Percentiles rank a stretch among this genome's conserved stretches.
phyloP scores from a whole-genome alignment of 1,139 yeast genomes.

The Sugiyamaella xylanicola region DNA sequence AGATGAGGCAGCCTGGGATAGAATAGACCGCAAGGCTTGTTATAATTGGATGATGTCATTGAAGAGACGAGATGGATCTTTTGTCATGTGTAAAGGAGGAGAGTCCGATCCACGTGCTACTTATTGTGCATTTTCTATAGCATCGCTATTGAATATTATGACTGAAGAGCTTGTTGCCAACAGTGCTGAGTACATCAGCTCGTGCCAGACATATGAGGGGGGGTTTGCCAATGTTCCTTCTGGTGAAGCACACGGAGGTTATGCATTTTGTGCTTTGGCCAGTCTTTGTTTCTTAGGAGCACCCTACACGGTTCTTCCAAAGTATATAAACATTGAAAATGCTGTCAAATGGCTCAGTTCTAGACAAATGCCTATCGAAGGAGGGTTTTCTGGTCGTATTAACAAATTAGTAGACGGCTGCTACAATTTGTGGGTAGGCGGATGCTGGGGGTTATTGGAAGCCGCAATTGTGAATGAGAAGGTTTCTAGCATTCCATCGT shows the following conservation, averaged over 20 bases:
- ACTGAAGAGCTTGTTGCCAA: slow-evolving; percentile 62
- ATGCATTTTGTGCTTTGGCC: slow-evolving; percentile 88
- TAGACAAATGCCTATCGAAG: slow-evolving; percentile 73
- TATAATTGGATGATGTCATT: slow-evolving; percentile 67
- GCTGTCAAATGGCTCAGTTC: slow-evolving; percentile 62
- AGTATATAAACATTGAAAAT: slow-evolving; percentile 34
- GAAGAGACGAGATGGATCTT: slow-evolving; percentile 73
- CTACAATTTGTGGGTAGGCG: slow-evolving; percentile 96
- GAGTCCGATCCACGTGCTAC: slow-evolving; percentile 86
- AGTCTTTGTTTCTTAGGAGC: slow-evolving; percentile 56
- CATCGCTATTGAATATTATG: slow-evolving; percentile 63
- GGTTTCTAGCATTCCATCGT: slow-evolving; percentile 21
- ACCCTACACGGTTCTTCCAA: slow-evolving; percentile 37
- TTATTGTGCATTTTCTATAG: slow-evolving; percentile 81
- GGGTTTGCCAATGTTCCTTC: slow-evolving; percentile 84
- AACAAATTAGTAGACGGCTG: slow-evolving; percentile 96
- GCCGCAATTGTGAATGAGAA: slow-evolving; percentile 43
- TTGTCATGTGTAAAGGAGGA: slow-evolving; percentile 72
- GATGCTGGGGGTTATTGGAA: slow-evolving; percentile 65
- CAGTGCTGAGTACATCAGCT: slow-evolving; percentile 60
- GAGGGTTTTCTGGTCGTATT: slow-evolving; percentile 87
- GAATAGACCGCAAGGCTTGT: slow-evolving; percentile 50
- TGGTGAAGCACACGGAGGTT: slow-evolving; percentile 94
- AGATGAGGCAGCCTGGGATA: slow-evolving; percentile 49
- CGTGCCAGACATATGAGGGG: slow-evolving; percentile 92